Percentiles rank a stretch among this genome's conserved stretches.
Conservation (phyloP, 805 yeast genomes). For the Yarrowia keelungensis region DNA sequence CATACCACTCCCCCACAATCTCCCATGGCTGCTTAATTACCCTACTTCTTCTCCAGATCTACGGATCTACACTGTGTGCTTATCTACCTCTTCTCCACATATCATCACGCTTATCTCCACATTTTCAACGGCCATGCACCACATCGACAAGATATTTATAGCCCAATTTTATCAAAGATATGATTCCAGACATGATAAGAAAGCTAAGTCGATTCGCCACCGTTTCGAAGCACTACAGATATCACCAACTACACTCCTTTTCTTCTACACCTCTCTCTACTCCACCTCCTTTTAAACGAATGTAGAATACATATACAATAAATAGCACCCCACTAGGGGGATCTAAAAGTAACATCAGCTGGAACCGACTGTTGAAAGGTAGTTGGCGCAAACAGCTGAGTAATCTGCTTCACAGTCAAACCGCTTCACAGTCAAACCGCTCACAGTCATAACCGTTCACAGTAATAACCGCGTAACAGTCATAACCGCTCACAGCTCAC, state of each 20-base stretch:
- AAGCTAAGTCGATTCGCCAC: too few relatives aligned
- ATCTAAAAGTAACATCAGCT: constrained; percentile 29
- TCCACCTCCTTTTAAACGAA: neutral
- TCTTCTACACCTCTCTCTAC: too few relatives aligned
- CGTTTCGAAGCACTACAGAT: too few relatives aligned
- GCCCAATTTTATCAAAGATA: neutral
- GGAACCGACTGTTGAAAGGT: neutral
- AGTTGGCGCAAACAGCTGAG: neutral
- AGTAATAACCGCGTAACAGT: too few relatives aligned
- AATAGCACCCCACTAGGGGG: constrained; percentile 33
- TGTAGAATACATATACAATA: constrained; percentile 33
- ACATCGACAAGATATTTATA: neutral
- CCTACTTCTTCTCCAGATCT: neutral
- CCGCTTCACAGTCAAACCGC: neutral
- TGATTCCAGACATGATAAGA: neutral
- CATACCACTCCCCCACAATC: too few relatives aligned
- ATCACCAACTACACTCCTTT: too few relatives aligned
- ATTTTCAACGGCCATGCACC: constrained; percentile 4
- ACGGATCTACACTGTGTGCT: neutral
- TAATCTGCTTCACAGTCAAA: too few relatives aligned
- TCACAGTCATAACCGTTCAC: too few relatives aligned
- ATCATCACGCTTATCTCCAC: constrained; percentile 8
- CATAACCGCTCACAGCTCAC: too few relatives aligned
- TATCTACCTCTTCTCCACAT: neutral
- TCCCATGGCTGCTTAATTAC: too few relatives aligned